phyloP scores from a whole-genome alignment of 2,329 filamentous ascomycete species.

The Fusarium austroafricanum region DNA sequence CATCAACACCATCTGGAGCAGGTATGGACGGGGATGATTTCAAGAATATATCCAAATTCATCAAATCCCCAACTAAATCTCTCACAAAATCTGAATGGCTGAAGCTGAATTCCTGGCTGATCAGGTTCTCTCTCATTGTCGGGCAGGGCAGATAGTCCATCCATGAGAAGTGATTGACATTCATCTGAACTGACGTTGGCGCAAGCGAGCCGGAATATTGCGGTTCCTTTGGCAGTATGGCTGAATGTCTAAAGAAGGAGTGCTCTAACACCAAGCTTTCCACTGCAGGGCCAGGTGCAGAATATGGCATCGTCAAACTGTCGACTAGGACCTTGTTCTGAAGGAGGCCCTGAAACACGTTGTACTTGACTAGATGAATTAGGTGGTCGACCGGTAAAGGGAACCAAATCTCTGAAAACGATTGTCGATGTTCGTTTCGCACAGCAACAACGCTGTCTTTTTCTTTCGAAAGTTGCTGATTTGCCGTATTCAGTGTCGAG shows the following conservation, averaged over 20 bases:
- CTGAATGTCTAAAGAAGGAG: not conserved
- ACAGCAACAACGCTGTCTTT: rapidly evolving
- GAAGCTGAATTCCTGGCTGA: not conserved
- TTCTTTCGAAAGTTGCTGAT: no score
- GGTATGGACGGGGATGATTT: no score
- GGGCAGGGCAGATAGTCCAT: not conserved
- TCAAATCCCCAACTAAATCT: not conserved
- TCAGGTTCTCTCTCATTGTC: not conserved
- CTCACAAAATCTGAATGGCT: not conserved
- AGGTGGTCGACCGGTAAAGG: not conserved
- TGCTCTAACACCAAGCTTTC: no score
- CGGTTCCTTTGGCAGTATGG: not conserved
- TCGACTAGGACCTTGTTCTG: not conserved
- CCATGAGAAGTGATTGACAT: not conserved
- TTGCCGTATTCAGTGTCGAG: rapidly evolving
- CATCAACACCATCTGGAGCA: rapidly evolving
- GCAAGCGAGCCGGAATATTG: not conserved
- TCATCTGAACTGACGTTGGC: not conserved
- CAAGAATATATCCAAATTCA: not conserved
- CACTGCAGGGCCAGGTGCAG: not conserved
- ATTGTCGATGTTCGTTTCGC: no score
- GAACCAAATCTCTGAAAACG: not conserved
- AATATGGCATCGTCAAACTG: not conserved
- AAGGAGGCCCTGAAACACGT: not conserved
- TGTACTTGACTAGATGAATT: not conserved